Evolutionary conservation across 2,329 filamentous ascomycete genomes (phyloP).

Genomic region (Aspergillus ibericus): DNA sequence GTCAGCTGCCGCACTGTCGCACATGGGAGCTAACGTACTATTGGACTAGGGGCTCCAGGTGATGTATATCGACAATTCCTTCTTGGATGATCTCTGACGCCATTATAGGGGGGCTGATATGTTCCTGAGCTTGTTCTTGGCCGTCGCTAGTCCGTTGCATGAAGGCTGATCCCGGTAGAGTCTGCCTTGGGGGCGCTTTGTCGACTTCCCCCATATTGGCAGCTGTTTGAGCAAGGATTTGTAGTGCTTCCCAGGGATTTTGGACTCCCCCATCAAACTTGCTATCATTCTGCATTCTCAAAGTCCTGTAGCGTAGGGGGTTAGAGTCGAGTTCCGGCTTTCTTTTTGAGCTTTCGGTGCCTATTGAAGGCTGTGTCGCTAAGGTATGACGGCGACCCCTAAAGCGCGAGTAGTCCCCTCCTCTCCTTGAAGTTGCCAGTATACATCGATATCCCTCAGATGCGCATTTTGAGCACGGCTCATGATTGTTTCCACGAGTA

Average conservation of each 20-base stretch:
- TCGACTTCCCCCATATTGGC: not conserved
- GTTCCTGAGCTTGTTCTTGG: not conserved
- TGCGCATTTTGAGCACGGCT: not conserved
- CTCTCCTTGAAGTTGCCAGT: constrained; percentile 9
- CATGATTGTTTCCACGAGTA: not conserved
- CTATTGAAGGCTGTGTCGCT: not conserved
- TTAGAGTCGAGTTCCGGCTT: not conserved
- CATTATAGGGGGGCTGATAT: not conserved
- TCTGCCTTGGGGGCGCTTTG: not conserved
- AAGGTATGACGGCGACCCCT: not conserved
- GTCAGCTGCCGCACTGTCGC: not conserved
- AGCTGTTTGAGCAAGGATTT: constrained; percentile 6
- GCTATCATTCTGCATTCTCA: not conserved
- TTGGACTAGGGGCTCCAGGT: not conserved
- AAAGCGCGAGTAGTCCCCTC: constrained; percentile 11
- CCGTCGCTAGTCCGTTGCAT: no score
- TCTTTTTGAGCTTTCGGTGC: not conserved
- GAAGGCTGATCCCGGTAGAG: not conserved
- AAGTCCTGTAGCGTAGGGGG: no score
- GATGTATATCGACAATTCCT: not conserved
- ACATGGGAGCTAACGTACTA: not conserved
- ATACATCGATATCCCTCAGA: constrained; percentile 3
- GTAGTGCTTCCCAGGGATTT: constrained; percentile 7
- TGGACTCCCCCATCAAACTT: not conserved
- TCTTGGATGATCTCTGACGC: not conserved